These are phyloP conservation scores for Lepidium sativum DNA, from an alignment of 345 rosid species.

Conservation along the genomic window DNA sequence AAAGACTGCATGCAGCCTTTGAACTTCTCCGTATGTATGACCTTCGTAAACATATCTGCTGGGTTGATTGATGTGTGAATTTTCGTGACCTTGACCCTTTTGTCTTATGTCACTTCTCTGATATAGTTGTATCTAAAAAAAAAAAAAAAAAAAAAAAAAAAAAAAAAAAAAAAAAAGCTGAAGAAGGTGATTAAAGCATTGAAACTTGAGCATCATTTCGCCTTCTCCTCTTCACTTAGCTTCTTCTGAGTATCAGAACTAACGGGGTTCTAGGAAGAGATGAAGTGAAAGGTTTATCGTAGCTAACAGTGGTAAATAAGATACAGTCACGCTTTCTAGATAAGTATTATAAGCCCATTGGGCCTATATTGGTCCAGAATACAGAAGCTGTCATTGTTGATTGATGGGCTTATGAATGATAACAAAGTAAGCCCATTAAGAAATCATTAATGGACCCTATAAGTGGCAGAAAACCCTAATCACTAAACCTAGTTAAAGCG, in stretches of 20 bases:
- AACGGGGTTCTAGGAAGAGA: conserved; percentile 5
- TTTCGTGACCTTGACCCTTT: too few species aligned
- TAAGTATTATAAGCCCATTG: background rate
- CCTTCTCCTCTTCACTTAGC: background rate
- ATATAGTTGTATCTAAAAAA: too few species aligned
- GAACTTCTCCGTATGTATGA: too few species aligned
- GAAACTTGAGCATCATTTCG: conserved; percentile 6
- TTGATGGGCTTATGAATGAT: background rate
- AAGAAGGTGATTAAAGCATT: conserved; percentile 7
- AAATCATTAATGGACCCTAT: background rate
- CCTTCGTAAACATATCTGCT: too few species aligned
- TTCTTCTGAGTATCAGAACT: background rate
- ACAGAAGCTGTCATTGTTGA: background rate
- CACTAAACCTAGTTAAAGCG: background rate
- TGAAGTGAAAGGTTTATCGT: conserved; percentile 5
- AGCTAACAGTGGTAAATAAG: background rate
- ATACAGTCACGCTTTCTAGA: background rate
- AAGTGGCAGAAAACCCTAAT: conserved; percentile 13
- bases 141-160: too few species aligned
- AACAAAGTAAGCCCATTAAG: background rate
- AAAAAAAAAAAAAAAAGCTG: too few species aligned
- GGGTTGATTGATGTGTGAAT: too few species aligned
- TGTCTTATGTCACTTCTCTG: too few species aligned
- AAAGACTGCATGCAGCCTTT: too few species aligned
- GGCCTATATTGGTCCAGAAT: background rate